Base-by-base conservation (phyloP, 2,329 filamentous ascomycete genomes). In the Talaromyces sp. region DNA sequence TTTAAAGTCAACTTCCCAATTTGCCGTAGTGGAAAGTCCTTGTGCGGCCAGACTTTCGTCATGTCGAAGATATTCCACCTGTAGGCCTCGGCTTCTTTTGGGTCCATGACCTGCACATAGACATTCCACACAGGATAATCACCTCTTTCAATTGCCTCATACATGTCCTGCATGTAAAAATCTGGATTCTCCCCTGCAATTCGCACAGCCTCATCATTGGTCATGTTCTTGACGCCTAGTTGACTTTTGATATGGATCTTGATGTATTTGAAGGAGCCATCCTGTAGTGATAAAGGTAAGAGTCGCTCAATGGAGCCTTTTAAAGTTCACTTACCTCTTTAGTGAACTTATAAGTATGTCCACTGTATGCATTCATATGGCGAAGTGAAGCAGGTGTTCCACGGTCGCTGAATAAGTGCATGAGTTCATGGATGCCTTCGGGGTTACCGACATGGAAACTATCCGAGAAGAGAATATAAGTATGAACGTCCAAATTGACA, bases 351-450 rank as follows among this genome's bases (percentile, higher is more conserved):
- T 85, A 84, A 0, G 88, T 87, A 72, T 90, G 86, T 16, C 86
- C 85, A 59, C 84, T 85, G 74, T 88, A 90, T 11, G 84, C 85
- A 71, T 89, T 86, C 81, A 89, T 85, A 70, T 85, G 79, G 24
- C 87, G 82, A 71, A 84, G 83, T 0, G 85, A 86, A 67, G 83
- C 82, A 1, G 87, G 87, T 1, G 85, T 88, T 22, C 87, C 87
- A 14, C 86, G 81, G 71, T 88, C 86, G 33, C 84, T 85, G 75
- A 90, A 88, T 33, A 89, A 79, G 67, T 81, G 76, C 82, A 90
- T 84, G 63, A 89, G 77, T 68, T 86, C 81, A 73, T 89, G 87
- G 22, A 86, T 79, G 14, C 83, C 78, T 73, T 89, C 87, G 8
- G 84, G 87, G 68, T 87, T 83, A n/a, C 81, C 83, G 41, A 79